Conservation (phyloP, 2,329 filamentous ascomycete species). For the Zymoseptoria pseudotritici region DNA sequence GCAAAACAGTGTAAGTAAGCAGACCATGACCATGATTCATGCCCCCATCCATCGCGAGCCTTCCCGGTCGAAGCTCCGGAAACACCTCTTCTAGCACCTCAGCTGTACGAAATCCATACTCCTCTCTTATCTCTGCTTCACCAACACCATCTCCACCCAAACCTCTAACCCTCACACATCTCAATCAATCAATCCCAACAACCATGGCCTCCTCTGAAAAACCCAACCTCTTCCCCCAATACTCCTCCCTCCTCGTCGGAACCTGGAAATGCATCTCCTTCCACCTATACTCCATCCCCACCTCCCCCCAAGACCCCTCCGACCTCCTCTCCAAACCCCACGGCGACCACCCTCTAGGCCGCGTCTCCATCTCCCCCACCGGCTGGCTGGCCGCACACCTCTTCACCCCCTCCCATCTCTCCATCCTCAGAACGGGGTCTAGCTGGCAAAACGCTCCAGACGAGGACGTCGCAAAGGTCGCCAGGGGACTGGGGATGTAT, state of each 20-base stretch:
- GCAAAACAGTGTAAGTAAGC: too few species aligned
- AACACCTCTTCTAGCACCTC: too few species aligned
- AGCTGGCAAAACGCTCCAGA: slow-evolving; percentile 15
- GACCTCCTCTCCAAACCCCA: slow-evolving; percentile 19
- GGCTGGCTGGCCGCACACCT: slow-evolving; percentile 22
- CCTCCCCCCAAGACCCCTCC: too few species aligned
- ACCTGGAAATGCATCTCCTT: slow-evolving; percentile 22
- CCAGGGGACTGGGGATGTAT: slow-evolving; percentile 18
- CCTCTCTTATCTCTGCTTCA: too few species aligned
- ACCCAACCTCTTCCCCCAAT: slow-evolving; percentile 1
- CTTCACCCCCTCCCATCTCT: slow-evolving; percentile 11
- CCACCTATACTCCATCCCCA: slow-evolving; percentile 13
- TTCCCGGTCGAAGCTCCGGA: too few species aligned
- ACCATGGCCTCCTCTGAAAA: too few species aligned
- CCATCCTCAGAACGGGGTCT: slow-evolving; percentile 12
- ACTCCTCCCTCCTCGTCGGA: slow-evolving; percentile 14
- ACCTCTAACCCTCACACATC: too few species aligned
- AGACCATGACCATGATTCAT: too few species aligned
- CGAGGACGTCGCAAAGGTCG: slow-evolving; percentile 19
- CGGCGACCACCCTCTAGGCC: slow-evolving; percentile 18
- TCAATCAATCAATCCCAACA: too few species aligned
- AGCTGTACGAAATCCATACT: too few species aligned
- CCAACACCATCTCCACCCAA: too few species aligned
- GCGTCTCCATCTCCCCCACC: slow-evolving; percentile 16
- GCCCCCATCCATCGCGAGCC: too few species aligned